phyloP scores from a whole-genome alignment of 2,329 filamentous ascomycete species.

The Neonectria coccinea region DNA sequence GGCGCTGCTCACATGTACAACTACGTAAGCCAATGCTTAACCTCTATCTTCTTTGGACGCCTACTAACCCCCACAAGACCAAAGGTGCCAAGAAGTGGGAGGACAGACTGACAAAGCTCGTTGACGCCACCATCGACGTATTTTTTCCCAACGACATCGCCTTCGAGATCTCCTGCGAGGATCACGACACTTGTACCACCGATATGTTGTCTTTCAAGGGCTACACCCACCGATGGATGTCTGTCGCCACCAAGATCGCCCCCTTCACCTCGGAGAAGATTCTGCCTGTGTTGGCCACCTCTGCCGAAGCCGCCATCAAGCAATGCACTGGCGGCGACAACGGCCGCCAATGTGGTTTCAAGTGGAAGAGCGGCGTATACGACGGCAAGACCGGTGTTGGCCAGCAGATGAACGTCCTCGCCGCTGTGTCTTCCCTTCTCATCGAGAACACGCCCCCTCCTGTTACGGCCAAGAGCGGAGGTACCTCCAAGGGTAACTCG shows the following conservation, averaged over 20 bases:
- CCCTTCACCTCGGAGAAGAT: conserved; percentile 65
- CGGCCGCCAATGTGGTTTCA: conserved; percentile 64
- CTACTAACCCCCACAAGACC: conserved; percentile 51
- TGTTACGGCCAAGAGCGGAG: conserved; percentile 62
- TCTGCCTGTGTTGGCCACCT: conserved; percentile 62
- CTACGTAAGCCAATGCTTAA: conserved; percentile 51
- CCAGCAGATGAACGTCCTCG: conserved; percentile 70
- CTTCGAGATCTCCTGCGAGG: conserved; percentile 71
- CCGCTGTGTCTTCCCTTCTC: conserved; percentile 65
- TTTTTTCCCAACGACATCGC: conserved; percentile 70
- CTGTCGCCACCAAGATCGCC: conserved; percentile 64
- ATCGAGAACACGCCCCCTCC: conserved; percentile 56
- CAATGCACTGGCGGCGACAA: conserved; percentile 64
- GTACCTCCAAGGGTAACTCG: conserved; percentile 61
- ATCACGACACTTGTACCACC: conserved; percentile 65
- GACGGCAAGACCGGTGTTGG: conserved; percentile 69
- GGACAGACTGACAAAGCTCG: conserved; percentile 56
- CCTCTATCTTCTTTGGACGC: background rate
- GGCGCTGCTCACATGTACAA: conserved; percentile 76
- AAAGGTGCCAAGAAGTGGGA: conserved; percentile 64
- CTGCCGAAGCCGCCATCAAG: conserved; percentile 65
- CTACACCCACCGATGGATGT: conserved; percentile 68
- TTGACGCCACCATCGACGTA: conserved; percentile 52
- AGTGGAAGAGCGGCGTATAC: conserved; percentile 63
- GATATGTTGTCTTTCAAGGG: conserved; percentile 75